Base-by-base conservation (phyloP, 495 filamentous ascomycete species). In the Aspergillus coremiiformis region DNA sequence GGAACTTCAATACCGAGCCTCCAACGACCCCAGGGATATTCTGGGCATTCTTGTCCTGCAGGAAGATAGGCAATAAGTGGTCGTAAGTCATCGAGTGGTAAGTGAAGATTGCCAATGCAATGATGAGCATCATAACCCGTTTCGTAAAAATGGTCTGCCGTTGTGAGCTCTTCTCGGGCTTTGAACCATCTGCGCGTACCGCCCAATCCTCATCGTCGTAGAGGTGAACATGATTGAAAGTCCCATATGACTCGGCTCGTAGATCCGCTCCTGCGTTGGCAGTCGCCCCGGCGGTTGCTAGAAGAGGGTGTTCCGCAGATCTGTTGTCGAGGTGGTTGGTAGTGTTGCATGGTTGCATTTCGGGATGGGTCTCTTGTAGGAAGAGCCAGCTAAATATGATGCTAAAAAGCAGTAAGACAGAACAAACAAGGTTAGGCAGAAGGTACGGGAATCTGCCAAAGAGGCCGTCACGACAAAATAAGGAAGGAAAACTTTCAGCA, bases 21-120 rank as follows among this genome's bases (percentile, higher is more conserved):
- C 52, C 54, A 15, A 59, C 50, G 17, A 59, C 26, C n/a, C n/a
- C n/a, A 15, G 59, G 54, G 8, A 68, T 32, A 27, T 60, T 60
- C 20, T 56, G 59, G 5, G 60, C 57, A 1, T 71, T 74, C 42
- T 82, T 73, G 54, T 93, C 88, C 65, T 92, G 87, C 17, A 91
- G 72, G 67, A 90, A 93, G 23, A 93, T 92, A 5, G 88, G 88
- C 30, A 93, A 68, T 0, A 93, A 78, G 65, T 89, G 85, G 55
- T 92, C 88, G 57, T 86, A 93, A 12, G 85, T 87, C 88, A 93
- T 93, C 32, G 82, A 86, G 61, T 92, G 88, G 53, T 91, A 92
- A 1, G 86, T 90, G 69, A 90, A 93, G 53, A 93, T 88, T 5
- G 84, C 84, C 23, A 93, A 72, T 4, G 88, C 81, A 17, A 85